Base-by-base conservation (phyloP, 306 rosid species). In the Purshia tridentata region DNA sequence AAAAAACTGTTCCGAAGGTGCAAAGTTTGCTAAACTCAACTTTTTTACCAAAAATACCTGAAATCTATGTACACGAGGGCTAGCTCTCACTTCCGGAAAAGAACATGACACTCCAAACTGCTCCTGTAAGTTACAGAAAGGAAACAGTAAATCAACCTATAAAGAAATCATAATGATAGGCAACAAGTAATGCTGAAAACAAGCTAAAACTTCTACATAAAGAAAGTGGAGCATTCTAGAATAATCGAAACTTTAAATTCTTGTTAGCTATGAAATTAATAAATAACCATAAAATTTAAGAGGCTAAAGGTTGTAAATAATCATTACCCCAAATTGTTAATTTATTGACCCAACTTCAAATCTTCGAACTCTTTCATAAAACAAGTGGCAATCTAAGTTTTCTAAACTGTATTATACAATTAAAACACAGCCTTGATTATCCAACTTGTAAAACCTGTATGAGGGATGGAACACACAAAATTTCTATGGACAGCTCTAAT, bases 31-130 rank as follows among this genome's bases (percentile, higher is more conserved):
- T 57, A 22, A 57, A 23, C 37, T 40, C 63, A 53, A 40, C 19
- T 18, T 5, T 54, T 69, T 20, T 56, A 39, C 63, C 19, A 50
- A 18, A 82, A 64, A 67, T 86, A 94, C 98, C 96, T 91, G 92
- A 84, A 84, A 88, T 83, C 97, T 86, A 77, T 86, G 87, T 66
- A 60, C 84, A 71, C 39, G 87, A 85, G 97, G 77, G 78, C 83
- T 81, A 72, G 80, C 73, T 74, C 81, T 83, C 70, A 67, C 78
- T 79, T 82, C 86, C 39, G 74, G 78, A 71, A 69, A 80, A 74
- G 84, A 86, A 74, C 64, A 84, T 29, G 76, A 65, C 68, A 91
- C 68, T 50, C 92, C 92, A 77, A 84, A 91, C 63, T 77, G 86
- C 56, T 81, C 96, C 98, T 91, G 82, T 54, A 57, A 84, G 56